phyloP scores from a whole-genome alignment of 2,329 filamentous ascomycete species.

The Pestalotiopsis sp. region DNA sequence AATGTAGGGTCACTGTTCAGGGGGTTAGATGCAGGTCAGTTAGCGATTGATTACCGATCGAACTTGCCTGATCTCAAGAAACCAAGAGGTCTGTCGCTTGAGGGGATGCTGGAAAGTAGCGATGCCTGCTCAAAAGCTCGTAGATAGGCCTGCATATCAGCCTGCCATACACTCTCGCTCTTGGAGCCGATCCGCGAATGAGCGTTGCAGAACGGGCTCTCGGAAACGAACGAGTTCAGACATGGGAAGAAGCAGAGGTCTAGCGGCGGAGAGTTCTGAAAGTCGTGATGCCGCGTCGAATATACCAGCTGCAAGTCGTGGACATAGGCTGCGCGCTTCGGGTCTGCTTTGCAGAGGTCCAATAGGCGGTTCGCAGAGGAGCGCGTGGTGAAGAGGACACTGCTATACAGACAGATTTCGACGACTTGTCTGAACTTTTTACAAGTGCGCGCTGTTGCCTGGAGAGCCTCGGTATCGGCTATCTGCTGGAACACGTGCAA shows the following conservation, averaged over 20 bases:
- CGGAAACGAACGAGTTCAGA: conserved; percentile 6
- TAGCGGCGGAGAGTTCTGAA: not conserved
- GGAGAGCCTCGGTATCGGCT: not conserved
- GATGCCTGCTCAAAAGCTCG: conserved; percentile 4
- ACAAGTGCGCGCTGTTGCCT: conserved; percentile 1
- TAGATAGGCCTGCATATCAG: conserved; percentile 7
- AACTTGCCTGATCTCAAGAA: conserved; percentile 2
- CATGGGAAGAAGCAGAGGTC: conserved; percentile 3
- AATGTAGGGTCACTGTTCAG: not conserved
- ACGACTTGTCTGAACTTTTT: not conserved
- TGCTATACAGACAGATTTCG: conserved; percentile 3
- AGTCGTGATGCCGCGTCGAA: not conserved
- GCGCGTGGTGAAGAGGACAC: not conserved
- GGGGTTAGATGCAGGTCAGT: not conserved
- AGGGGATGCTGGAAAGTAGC: not conserved
- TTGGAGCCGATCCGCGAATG: not conserved
- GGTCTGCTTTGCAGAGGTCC: not conserved
- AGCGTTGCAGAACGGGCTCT: conserved; percentile 10
- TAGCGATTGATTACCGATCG: too few relatives aligned
- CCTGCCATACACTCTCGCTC: not conserved
- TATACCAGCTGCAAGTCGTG: conserved; percentile 2
- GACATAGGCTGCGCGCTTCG: not conserved
- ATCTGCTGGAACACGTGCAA: conserved; percentile 10
- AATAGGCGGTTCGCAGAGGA: not conserved
- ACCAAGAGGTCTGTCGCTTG: not conserved